Evolutionary conservation across 768 basidiomycete species (phyloP).

Genomic region (Agrocybe pediades): DNA sequence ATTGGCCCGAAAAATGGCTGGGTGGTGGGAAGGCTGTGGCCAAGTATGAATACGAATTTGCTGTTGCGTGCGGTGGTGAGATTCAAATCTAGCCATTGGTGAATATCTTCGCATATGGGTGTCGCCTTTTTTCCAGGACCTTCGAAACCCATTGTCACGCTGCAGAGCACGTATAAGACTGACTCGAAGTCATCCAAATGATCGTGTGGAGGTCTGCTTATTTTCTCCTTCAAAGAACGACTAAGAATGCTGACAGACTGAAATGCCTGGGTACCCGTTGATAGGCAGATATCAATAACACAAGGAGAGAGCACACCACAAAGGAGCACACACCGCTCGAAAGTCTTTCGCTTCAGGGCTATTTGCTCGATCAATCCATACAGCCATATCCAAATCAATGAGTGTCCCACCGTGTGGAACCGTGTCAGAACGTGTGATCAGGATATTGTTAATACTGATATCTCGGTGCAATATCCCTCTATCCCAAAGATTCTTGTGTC

Average conservation of each 20-base stretch:
- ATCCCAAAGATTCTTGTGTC: conserved; percentile 15
- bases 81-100: too few species aligned
- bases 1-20: too few species aligned
- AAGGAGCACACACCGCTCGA: conserved; percentile 3
- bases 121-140: neutral
- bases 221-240: neutral
- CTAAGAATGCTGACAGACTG: conserved; percentile 7
- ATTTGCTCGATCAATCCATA: neutral
- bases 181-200: conserved; percentile 9
- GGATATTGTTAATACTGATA: too few species aligned
- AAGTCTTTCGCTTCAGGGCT: neutral
- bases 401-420: conserved; percentile 5
- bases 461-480: conserved; percentile 26
- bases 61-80: too few species aligned
- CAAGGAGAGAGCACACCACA: neutral
- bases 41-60: too few species aligned
- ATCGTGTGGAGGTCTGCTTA: neutral
- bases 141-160: neutral
- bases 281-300: neutral
- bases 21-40: too few species aligned
- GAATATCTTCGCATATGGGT: too few species aligned
- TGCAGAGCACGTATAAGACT: conserved; percentile 1
- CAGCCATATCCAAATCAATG: conserved; percentile 17
- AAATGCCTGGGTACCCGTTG: conserved; percentile 13
- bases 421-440: neutral